A percentile compares a stretch with the other conserved stretches of the same genome.
Evolutionary conservation across 2,329 filamentous ascomycete genomes (phyloP).

Genomic region (Gaeumannomyces tritici): DNA sequence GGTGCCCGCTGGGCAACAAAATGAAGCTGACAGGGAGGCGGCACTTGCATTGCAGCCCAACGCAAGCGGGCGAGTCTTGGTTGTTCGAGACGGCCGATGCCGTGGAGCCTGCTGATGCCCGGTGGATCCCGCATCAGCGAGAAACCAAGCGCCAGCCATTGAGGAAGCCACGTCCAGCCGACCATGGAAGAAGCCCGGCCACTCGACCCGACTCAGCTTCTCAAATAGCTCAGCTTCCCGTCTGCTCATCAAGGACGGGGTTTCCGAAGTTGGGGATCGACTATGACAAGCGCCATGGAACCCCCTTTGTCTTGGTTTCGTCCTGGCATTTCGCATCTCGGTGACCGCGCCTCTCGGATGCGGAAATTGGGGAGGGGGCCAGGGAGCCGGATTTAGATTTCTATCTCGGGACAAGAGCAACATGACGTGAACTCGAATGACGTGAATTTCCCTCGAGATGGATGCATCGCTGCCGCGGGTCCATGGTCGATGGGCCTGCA

Average conservation of each 20-base stretch:
- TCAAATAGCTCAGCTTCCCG: too few species aligned
- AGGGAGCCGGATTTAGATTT: background rate
- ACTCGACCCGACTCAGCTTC: background rate
- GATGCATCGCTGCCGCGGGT: background rate
- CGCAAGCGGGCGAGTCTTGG: background rate
- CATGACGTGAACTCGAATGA: background rate
- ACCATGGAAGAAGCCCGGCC: too few species aligned
- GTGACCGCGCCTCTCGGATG: background rate
- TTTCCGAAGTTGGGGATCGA: background rate
- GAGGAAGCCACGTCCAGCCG: background rate
- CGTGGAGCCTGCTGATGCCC: background rate
- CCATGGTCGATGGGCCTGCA: background rate
- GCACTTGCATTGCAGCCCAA: conserved; percentile 2
- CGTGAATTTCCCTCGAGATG: background rate
- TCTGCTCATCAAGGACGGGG: background rate
- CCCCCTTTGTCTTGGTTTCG: background rate
- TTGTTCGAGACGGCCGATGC: background rate
- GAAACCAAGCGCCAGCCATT: too few species aligned
- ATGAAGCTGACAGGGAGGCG: background rate
- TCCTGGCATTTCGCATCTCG: background rate
- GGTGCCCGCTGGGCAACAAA: background rate
- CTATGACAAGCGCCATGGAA: background rate
- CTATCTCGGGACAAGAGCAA: background rate
- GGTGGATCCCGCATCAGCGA: background rate
- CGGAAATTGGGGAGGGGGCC: background rate